Evolutionary conservation across 306 rosid species (phyloP).

Genomic region (Gillenia trifoliata): DNA sequence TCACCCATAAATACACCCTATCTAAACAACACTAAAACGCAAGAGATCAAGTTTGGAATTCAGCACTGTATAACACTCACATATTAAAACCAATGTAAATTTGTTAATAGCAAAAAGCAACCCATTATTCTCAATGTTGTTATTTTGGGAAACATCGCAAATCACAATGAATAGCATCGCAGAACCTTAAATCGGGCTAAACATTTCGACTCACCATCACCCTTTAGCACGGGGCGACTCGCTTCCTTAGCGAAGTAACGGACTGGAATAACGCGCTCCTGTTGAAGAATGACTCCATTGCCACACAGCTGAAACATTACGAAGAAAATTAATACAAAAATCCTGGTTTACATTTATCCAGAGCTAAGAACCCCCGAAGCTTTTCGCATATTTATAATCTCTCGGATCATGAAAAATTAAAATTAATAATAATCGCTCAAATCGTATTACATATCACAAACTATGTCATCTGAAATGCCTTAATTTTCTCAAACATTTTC

Average conservation of each 20-base stretch:
- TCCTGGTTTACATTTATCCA: no score
- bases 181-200: not conserved
- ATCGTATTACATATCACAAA: no score
- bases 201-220: conserved; percentile 61
- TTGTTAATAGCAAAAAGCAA: not conserved
- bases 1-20: not conserved
- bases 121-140: not conserved
- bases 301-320: conserved; percentile 47
- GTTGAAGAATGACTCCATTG: conserved; percentile 52
- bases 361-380: no score
- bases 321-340: not conserved
- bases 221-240: conserved; percentile 60
- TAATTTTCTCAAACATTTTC: not conserved
- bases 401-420: no score
- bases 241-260: conserved; percentile 77
- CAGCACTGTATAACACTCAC: not conserved
- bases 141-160: not conserved
- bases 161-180: not conserved
- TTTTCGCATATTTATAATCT: no score
- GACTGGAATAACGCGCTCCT: conserved; percentile 56
- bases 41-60: not conserved
- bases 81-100: not conserved
- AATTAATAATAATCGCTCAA: no score
- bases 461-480: not conserved
- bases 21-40: not conserved